phyloP scores from a whole-genome alignment of 78 protist species.

The Carpediemonas membranifera region DNA sequence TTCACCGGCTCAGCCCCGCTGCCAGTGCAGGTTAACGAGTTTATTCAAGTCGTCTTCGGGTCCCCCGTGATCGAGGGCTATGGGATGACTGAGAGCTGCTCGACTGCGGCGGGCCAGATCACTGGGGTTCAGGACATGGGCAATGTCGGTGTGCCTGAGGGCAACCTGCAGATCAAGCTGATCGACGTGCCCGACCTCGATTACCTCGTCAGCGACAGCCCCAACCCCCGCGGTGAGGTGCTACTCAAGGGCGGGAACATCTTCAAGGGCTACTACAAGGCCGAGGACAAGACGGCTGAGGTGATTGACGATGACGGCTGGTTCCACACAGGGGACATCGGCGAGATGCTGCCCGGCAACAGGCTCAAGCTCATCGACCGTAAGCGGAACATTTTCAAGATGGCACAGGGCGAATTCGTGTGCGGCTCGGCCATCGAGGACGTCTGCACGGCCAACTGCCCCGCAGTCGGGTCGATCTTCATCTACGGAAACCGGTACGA shows the following conservation, averaged over 20 bases:
- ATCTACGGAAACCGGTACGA: not conserved
- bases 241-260: not conserved
- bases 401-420: not conserved
- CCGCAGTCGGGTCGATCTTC: too few relatives aligned
- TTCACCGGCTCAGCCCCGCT: not conserved
- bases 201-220: too few relatives aligned
- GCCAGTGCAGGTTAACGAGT: not conserved
- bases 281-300: too few relatives aligned
- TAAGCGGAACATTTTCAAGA: not conserved
- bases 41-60: not conserved
- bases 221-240: not conserved
- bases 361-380: not conserved
- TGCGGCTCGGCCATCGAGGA: not conserved
- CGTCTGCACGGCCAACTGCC: constrained; percentile 1
- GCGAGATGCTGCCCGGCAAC: not conserved
- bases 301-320: too few relatives aligned
- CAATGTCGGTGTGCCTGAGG: not conserved
- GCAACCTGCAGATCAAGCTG: not conserved
- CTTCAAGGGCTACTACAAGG: too few relatives aligned
- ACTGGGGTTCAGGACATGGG: not conserved
- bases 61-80: not conserved
- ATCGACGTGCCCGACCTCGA: not conserved
- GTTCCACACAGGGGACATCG: too few relatives aligned
- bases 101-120: not conserved
- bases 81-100: constrained; percentile 1